Evolutionary conservation across 2,329 filamentous ascomycete species (phyloP).

Genomic region (Elsinoe australis): DNA sequence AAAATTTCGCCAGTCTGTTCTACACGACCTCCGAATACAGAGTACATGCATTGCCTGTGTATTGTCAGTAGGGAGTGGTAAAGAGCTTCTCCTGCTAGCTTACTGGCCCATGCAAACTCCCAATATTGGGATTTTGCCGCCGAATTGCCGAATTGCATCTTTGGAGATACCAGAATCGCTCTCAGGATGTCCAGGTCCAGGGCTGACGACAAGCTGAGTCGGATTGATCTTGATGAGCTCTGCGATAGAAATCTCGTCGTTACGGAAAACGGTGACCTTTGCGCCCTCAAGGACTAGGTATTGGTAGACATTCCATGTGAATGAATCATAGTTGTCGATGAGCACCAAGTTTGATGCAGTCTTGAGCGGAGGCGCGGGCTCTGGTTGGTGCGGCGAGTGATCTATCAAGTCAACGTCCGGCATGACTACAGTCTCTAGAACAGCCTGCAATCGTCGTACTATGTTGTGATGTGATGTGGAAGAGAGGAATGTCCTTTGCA

Average conservation of each 20-base stretch:
- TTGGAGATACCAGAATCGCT: conserved; percentile 91
- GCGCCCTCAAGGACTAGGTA: conserved; percentile 96
- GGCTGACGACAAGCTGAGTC: conserved; percentile 89
- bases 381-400: conserved; percentile 79
- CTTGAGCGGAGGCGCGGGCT: conserved; percentile 61
- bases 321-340: conserved; percentile 99
- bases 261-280: conserved; percentile 78
- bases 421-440: conserved; percentile 30
- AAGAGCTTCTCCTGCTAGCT: conserved; percentile 34
- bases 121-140: conserved; percentile 87
- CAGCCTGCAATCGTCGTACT: background rate
- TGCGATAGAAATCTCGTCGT: conserved; percentile 81
- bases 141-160: conserved; percentile 82
- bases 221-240: conserved; percentile 76
- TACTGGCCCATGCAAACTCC: conserved; percentile 98
- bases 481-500: background rate
- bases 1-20: conserved; percentile 91
- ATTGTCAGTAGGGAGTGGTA: background rate
- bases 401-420: conserved; percentile 53
- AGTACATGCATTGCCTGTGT: conserved; percentile 85
- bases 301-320: conserved; percentile 99
- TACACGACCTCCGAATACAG: conserved; percentile 84
- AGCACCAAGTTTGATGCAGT: conserved; percentile 86
- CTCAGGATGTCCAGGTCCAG: conserved; percentile 84
- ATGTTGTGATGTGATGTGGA: background rate